Conservation (phyloP, 83 land plant genomes). For the Thuja plicata region DNA sequence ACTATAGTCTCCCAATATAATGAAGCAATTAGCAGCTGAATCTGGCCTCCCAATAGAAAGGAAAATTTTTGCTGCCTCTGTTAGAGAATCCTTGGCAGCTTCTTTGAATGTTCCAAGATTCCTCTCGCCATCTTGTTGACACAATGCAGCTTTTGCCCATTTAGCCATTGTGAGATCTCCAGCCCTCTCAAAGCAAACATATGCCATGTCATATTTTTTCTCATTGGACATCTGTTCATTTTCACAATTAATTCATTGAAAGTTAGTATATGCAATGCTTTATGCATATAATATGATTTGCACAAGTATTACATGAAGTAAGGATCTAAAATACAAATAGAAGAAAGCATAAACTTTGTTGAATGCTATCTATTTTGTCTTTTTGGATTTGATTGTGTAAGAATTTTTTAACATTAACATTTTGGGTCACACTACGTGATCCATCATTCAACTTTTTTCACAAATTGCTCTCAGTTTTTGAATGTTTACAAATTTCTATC, state of each 20-base stretch:
- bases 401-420: too few species aligned
- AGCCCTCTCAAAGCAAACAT: constrained; percentile 65
- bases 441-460: too few species aligned
- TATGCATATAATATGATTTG: neutral
- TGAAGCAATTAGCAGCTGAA: constrained; percentile 52
- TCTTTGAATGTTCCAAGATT: constrained; percentile 24
- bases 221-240: constrained; percentile 44
- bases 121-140: constrained; percentile 30
- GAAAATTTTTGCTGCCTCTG: constrained; percentile 53
- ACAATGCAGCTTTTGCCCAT: constrained; percentile 42
- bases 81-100: constrained; percentile 14
- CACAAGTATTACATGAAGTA: neutral
- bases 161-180: constrained; percentile 34
- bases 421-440: too few species aligned
- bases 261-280: neutral
- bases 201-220: constrained; percentile 52
- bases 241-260: neutral
- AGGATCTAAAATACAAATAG: too few species aligned
- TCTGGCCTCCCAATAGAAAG: constrained; percentile 37
- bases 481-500: too few species aligned
- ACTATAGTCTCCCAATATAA: constrained; percentile 38
- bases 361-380: neutral
- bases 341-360: neutral
- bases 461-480: too few species aligned
- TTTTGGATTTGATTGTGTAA: too few species aligned